Percentiles rank a stretch among this genome's conserved stretches.
phyloP scores from a whole-genome alignment of 2,329 filamentous ascomycete species.

The Aspergillus terreus region DNA sequence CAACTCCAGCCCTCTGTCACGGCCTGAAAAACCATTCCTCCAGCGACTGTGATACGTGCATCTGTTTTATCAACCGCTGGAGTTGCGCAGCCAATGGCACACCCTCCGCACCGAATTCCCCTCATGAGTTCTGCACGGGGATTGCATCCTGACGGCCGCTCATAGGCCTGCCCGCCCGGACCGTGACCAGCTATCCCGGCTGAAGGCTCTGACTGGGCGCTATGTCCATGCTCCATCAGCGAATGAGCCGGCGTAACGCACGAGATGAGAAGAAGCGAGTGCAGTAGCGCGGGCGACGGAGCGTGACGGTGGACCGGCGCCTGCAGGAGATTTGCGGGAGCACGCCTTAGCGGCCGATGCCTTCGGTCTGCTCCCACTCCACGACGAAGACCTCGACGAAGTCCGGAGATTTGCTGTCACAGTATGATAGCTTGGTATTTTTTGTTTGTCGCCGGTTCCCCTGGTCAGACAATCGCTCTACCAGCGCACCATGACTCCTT shows the following conservation, averaged over 20 bases:
- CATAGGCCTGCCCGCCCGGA: neutral
- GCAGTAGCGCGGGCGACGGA: slow-evolving; percentile 12
- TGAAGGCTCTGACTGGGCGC: slow-evolving; percentile 11
- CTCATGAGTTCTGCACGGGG: slow-evolving; percentile 17
- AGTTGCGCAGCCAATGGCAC: slow-evolving; percentile 11
- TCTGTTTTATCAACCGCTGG: slow-evolving; percentile 10
- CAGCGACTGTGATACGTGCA: slow-evolving; percentile 7
- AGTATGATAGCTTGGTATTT: too few relatives aligned
- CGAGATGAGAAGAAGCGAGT: slow-evolving; percentile 8
- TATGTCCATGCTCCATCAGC: slow-evolving; percentile 8
- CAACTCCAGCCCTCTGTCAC: neutral
- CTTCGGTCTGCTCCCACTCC: slow-evolving; percentile 4
- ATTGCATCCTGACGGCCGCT: slow-evolving; percentile 8
- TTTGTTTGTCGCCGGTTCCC: too few relatives aligned
- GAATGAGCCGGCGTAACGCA: slow-evolving; percentile 8
- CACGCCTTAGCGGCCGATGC: slow-evolving; percentile 16
- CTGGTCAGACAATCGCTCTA: too few relatives aligned
- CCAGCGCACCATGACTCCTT: too few relatives aligned
- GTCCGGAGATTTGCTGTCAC: slow-evolving; percentile 3
- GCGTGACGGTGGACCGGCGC: slow-evolving; percentile 16
- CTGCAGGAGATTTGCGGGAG: slow-evolving; percentile 19
- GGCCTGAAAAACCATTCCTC: slow-evolving; percentile 6
- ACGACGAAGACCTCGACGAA: slow-evolving; percentile 14
- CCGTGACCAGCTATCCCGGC: neutral
- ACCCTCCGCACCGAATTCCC: neutral